Percentiles rank a stretch among this genome's conserved stretches.
These are phyloP conservation scores for Eremothecium cymbalariae DNA, from an alignment of 1,139 yeast species.

Conservation along the genomic window DNA sequence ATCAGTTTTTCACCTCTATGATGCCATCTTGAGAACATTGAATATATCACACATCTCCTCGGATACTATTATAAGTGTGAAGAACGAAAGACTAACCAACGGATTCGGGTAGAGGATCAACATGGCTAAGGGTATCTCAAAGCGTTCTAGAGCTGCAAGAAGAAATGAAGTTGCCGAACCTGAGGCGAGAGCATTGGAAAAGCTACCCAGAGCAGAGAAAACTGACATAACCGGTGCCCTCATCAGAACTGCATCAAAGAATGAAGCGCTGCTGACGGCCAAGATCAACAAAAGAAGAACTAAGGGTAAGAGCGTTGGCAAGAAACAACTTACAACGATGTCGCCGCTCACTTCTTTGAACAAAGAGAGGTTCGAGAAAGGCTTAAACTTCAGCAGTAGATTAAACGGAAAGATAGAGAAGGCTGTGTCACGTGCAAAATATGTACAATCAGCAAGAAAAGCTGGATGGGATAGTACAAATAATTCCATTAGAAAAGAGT, in stretches of 20 bases:
- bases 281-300: constrained; percentile 43
- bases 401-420: constrained; percentile 54
- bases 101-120: no score
- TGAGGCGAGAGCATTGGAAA: constrained; percentile 44
- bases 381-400: constrained; percentile 47
- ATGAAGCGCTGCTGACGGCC: constrained; percentile 51
- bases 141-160: constrained; percentile 71
- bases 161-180: constrained; percentile 44
- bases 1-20: no score
- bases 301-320: constrained; percentile 28
- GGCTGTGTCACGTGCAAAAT: constrained; percentile 55
- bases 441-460: constrained; percentile 54
- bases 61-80: no score
- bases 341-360: constrained; percentile 36
- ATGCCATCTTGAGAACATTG: no score
- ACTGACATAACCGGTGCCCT: constrained; percentile 55
- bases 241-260: constrained; percentile 56
- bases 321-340: constrained; percentile 32
- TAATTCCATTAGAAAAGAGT: constrained; percentile 36
- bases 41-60: no score
- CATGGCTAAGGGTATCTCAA: constrained; percentile 43
- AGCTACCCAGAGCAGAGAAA: constrained; percentile 49
- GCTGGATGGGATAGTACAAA: constrained; percentile 69
- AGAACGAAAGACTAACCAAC: no score
- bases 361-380: constrained; percentile 40